A percentile compares a stretch with the other conserved stretches of the same genome.
Conservation (phyloP, 805 yeast species). For the Yamadazyma ubonensis region DNA sequence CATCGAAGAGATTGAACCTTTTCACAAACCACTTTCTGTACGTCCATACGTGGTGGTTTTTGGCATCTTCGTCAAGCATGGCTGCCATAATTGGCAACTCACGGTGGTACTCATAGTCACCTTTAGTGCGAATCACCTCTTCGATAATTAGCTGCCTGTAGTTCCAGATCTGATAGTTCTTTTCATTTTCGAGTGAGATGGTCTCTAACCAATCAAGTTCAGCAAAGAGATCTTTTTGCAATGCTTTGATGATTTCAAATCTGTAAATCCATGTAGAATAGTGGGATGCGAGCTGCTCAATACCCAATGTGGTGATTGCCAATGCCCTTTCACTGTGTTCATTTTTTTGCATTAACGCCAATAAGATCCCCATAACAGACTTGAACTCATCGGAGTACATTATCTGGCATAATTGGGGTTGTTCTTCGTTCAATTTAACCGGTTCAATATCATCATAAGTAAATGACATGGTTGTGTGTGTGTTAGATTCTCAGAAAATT, state of each 20-base stretch:
- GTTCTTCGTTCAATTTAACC: constrained; percentile 41
- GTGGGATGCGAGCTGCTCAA: constrained; percentile 78
- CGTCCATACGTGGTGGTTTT: constrained; percentile 97
- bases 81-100: constrained; percentile 66
- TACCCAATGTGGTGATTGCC: constrained; percentile 59
- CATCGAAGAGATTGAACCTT: constrained; percentile 47
- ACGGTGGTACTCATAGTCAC: constrained; percentile 22
- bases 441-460: constrained; percentile 46
- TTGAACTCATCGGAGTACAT: constrained; percentile 72
- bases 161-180: constrained; percentile 97
- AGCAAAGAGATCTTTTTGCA: constrained; percentile 38
- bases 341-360: constrained; percentile 54
- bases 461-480: constrained; percentile 6
- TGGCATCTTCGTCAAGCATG: constrained; percentile 76
- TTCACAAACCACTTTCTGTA: constrained; percentile 81
- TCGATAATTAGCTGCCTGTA: constrained; percentile 71
- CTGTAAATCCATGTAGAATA: constrained; percentile 87
- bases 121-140: constrained; percentile 19
- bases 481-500: background rate
- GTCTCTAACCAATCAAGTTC: constrained; percentile 82
- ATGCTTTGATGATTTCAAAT: constrained; percentile 45
- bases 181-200: constrained; percentile 72
- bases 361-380: constrained; percentile 55
- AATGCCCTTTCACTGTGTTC: constrained; percentile 75
- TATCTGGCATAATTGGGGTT: constrained; percentile 57